Evolutionary conservation across 176 grass and related monocot genomes (phyloP).

Genomic region (Oryza glumipatula): DNA sequence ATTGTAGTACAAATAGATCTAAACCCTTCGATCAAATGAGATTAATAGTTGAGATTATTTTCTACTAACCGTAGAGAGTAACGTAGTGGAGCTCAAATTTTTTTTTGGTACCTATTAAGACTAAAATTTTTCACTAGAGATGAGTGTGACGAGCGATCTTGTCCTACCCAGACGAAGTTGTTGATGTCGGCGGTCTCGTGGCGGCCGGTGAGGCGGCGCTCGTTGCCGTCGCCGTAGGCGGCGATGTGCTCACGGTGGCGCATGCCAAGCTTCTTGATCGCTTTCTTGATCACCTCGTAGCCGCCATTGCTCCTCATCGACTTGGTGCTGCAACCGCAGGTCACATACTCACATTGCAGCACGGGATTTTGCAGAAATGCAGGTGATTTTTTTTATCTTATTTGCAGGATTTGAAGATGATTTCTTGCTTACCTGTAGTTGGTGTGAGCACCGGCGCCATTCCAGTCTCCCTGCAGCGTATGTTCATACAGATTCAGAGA

Average conservation of each 20-base stretch:
- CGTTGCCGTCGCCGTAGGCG: conserved; percentile 85
- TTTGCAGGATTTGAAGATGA: not conserved
- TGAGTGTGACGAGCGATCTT: too few relatives aligned
- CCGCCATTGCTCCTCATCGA: conserved; percentile 87
- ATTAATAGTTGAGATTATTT: too few relatives aligned
- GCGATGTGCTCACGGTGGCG: conserved; percentile 83
- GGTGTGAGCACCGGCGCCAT: conserved; percentile 84
- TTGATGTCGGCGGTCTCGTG: conserved; percentile 94
- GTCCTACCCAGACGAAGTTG: conserved; percentile 71
- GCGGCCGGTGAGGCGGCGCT: conserved; percentile 85
- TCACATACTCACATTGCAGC: not conserved
- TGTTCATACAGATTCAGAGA: not conserved
- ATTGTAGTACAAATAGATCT: too few relatives aligned
- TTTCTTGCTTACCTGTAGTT: conserved; percentile 66
- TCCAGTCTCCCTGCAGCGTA: conserved; percentile 76
- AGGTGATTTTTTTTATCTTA: too few relatives aligned
- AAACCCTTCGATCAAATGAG: too few relatives aligned
- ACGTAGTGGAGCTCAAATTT: too few relatives aligned
- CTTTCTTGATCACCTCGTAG: conserved; percentile 77
- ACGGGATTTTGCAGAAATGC: not conserved
- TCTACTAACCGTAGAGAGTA: too few relatives aligned
- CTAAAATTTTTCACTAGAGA: too few relatives aligned
- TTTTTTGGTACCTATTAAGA: too few relatives aligned
- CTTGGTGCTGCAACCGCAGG: conserved; percentile 56
- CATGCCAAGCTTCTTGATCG: conserved; percentile 63